Base-by-base conservation (phyloP, 228 moss, liverwort and hornwort genomes). In the Sphagnum magellanicum region DNA sequence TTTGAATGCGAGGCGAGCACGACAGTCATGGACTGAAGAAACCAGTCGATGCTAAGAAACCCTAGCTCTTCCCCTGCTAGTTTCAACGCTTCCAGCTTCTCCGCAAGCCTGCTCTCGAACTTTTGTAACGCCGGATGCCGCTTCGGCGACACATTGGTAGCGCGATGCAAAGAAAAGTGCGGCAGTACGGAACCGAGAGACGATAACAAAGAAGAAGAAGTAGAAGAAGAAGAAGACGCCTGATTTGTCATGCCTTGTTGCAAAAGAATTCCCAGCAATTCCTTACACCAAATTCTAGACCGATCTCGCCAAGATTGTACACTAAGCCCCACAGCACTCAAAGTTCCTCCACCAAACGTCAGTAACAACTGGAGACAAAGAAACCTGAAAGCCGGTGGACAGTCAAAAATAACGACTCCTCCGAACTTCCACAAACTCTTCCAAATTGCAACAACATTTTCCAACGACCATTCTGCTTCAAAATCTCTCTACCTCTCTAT, bases 41-140 rank as follows among this genome's bases (percentile, higher is more conserved):
- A 75, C 81, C 81, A 81, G 10, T 71, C 74, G 16, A 81, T 68
- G 58, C 77, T 74, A 9, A 81, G 70, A 15, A 81, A 81, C 2
- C 75, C 74, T 0, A 74, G 68, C 63, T 79, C 79, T 48, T 81
- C 78, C 4, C 77, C 77, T 5, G 78, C 74, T 64, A 72, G 69
- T 67, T 78, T 81, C 72, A 81, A 67, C 46, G 74, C 71, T 6
- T 74, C 78, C 5, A 81, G 64, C 66, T 65, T 71, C 62, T 81
- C 81, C 1, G 72, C 67, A 48, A 81, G 67, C 65, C 66, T 81
- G 16, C 55, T 74, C 58, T 81, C 81, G 6, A 81, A 81, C 53
- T 72, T 74, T 6, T 75, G 75, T 15, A 81, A 55, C 46, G 69
- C 73, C 4, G 79, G 79, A 63, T 76, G 72, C 14, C 79, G 79